These are phyloP conservation scores for Nakazawaea wyomingensis DNA, from an alignment of 805 yeast species.

Conservation along the genomic window DNA sequence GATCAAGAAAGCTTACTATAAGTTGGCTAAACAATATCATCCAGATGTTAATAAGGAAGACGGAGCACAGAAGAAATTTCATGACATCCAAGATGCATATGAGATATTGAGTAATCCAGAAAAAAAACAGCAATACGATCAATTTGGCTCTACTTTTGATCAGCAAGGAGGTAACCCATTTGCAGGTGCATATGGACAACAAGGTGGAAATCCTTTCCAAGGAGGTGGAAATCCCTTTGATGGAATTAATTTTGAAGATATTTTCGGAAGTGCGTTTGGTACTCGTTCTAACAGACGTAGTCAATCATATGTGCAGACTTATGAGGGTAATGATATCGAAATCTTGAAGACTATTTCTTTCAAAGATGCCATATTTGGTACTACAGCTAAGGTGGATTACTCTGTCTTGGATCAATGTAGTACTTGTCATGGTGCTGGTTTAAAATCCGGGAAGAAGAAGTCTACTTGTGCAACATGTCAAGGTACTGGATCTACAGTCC, in stretches of 20 bases:
- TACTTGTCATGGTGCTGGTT: slow-evolving; percentile 81
- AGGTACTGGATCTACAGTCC: slow-evolving; percentile 90
- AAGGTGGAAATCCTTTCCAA: slow-evolving; percentile 40
- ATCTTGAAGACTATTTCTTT: slow-evolving; percentile 68
- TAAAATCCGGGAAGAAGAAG: slow-evolving; percentile 70
- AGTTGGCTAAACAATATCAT: slow-evolving; percentile 88
- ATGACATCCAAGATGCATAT: slow-evolving; percentile 89
- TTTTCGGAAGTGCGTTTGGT: slow-evolving; percentile 51
- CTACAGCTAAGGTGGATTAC: slow-evolving; percentile 59
- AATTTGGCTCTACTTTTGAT: slow-evolving; percentile 81
- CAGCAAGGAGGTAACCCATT: slow-evolving; percentile 50
- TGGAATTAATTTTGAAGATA: slow-evolving; percentile 53
- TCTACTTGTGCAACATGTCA: slow-evolving; percentile 82
- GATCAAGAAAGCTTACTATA: slow-evolving; percentile 91
- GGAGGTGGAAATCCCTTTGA: slow-evolving; percentile 34
- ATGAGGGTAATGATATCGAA: slow-evolving; percentile 85
- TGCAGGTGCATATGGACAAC: slow-evolving; percentile 42
- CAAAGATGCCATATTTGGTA: slow-evolving; percentile 85
- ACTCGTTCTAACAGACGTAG: slow-evolving; percentile 28
- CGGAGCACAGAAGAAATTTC: slow-evolving; percentile 84
- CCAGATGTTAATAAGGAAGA: slow-evolving; percentile 95
- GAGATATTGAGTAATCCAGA: slow-evolving; percentile 83
- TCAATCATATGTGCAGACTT: slow-evolving; percentile 61
- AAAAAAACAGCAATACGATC: slow-evolving; percentile 86
- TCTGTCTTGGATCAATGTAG: slow-evolving; percentile 71